phyloP scores from a whole-genome alignment of 2,329 filamentous ascomycete genomes.

The Ascochyta koolunga region DNA sequence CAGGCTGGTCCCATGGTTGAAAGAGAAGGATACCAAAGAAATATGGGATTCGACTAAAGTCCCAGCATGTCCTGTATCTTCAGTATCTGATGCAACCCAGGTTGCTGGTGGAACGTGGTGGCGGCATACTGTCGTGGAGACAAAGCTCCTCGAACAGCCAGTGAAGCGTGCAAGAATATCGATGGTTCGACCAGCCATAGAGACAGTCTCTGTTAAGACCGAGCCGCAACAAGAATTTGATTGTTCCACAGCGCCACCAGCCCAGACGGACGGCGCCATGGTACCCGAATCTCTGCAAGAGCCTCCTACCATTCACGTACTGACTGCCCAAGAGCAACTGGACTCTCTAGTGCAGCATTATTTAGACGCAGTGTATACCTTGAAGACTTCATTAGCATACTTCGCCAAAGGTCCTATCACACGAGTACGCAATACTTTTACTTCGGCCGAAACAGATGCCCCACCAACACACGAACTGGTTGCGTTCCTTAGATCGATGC shows the following conservation, averaged over 20 bases:
- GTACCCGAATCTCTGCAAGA: conserved; percentile 5
- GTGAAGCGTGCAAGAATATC: conserved; percentile 33
- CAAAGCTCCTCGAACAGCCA: conserved; percentile 21
- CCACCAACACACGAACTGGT: conserved; percentile 69
- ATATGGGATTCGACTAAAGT: conserved; percentile 32
- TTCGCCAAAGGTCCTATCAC: conserved; percentile 84
- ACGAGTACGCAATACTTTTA: conserved; percentile 73
- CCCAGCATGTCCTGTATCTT: conserved; percentile 62
- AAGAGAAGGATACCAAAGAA: conserved; percentile 59
- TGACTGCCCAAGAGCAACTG: conserved; percentile 54
- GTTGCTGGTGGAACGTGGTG: conserved; percentile 35
- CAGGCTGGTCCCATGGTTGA: conserved; percentile 70
- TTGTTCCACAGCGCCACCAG: not conserved
- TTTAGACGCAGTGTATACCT: conserved; percentile 55
- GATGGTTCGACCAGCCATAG: conserved; percentile 37
- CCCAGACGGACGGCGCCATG: not conserved
- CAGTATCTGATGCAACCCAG: conserved; percentile 50
- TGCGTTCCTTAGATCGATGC: conserved; percentile 70
- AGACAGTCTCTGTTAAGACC: conserved; percentile 8
- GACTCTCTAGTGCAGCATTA: conserved; percentile 53
- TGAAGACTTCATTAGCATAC: conserved; percentile 77
- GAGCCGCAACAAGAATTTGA: conserved; percentile 4
- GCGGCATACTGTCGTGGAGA: conserved; percentile 36
- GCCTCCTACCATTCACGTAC: conserved; percentile 7
- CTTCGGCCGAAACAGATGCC: conserved; percentile 65